Base-by-base conservation (phyloP, 352 stramenopile species). In the Phytophthora europaea region DNA sequence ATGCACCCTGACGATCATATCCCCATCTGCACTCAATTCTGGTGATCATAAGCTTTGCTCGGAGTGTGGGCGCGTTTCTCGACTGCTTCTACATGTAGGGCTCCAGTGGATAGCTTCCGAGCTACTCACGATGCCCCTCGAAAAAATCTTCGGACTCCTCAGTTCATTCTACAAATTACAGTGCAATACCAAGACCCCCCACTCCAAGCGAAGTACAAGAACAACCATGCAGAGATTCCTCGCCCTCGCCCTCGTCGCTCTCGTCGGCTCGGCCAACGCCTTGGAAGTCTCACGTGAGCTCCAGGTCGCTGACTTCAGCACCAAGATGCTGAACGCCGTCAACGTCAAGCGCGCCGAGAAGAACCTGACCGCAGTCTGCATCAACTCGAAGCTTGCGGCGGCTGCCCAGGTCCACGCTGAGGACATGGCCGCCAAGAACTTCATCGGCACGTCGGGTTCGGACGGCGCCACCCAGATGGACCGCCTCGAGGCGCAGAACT, bases 311-410 rank as follows among this genome's bases (percentile, higher is more conserved):
- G 71, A 81, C 68, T 84, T 83, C 64, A 73, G 74, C 60, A 59
- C 70, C 47, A 75, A 86, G 51, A 51, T 86, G 20, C 48, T 81
- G 28, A 28, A 53, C 40, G 72, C 72, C 8, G 58, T 87, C 33
- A 87, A 87, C 59, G 61, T 53, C 55, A 83, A 82, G 67, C 80
- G 80, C 51, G 55, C 68, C 8, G 65, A 83, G 50, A 76, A 80
- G 40, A 70, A 73, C 2, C 75, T 83, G 28, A 22, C 40, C 13
- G 45, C 60, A 15, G 75, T 87, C 28, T 85, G 80, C 55, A 72
- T 82, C 63, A 87, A 85, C 78, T 45, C 61, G 53, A 81, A 81
- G 51, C 65, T 81, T 3, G 60, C 64, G 9, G 38, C 34, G 13
- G 72, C 74, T 7, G 70, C 74, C 13, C 74, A 78, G 58, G 33